Evolutionary conservation across 1,284 basidiomycete genomes (phyloP), one percentile per base, ranked within the genome.

Genomic region (Moniliophthora roreri): DNA sequence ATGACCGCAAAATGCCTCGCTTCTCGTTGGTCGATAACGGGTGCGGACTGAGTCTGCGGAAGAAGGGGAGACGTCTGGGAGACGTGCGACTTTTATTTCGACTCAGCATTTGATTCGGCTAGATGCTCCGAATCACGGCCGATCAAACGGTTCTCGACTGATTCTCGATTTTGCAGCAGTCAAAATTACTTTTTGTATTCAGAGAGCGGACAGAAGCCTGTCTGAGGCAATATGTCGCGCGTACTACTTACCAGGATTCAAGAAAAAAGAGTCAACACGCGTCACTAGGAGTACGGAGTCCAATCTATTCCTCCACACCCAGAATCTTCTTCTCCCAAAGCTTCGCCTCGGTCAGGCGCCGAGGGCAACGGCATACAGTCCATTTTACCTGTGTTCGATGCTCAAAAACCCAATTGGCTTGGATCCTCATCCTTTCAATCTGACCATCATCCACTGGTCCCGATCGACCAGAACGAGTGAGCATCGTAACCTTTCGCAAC

Each of bases 341-440:
- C 24, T 57, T 55, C 16, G 16, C 40, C 50, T 62, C 58, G 26
- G 58, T 60, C 58, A 56, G 58, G 9, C 60, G 54, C 16, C 55
- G 38, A 1, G 55, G 57, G 56, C 21, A 60, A 23, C 4, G 54
- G 39, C 18, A 49, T 38, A 37, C 60, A 49, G n/a, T 48, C 50
- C 24, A 54, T 37, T 18, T 54, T 52, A 32, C 28, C 28, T 32
- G 6, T 32, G 28, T n/a, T n/a, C n/a, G n/a, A n/a, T n/a, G 11
- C 28, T 32, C 28, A 6, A 32, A 32, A 32, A 32, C 11, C 6
- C 7, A 11, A 6, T 6, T 11, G 7, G 11, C 28, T 10, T 57
- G 44, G 1, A 24, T 44, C 46, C 41, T 51, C 42, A 34, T 50
- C 20, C 20, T 48, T 39, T 52, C 50, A 5, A 44, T 38, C 10